Evolutionary conservation across 441 rosid genomes (phyloP), one percentile per base, ranked within the genome.

Genomic region (Eutrema salsugineum): DNA sequence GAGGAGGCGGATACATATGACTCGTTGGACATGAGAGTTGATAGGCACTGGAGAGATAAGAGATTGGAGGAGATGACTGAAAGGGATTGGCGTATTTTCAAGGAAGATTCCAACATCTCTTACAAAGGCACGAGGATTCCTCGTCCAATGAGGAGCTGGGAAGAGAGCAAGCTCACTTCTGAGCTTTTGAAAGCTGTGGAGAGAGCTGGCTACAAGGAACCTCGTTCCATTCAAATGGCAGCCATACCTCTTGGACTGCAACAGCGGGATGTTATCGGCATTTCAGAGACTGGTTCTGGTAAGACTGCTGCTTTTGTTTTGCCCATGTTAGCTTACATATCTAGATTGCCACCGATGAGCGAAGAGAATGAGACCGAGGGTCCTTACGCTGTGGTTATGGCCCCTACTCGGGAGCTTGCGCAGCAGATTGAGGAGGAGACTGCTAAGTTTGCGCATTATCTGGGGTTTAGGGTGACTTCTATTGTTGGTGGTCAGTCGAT

Each of bases 381-480:
- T 38, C 97, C 97, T 53, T 90, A 90, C 28, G 97, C 97, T 16
- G 96, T 94, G 50, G 97, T 94, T 22, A 85, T 94, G 97, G 97
- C 97, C 0, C 97, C 97, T 2, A 91, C 97, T 19, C 80, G 99
- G 11, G 99, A 94, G 70, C 86, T 90, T 27, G 98, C 99, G 0
- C 96, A 90, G 79, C 99, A 92, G 81, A 92, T 94, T 66, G 98
- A 94, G 85, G 96, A 94, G 49, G 99, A 92, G 68, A 94, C 98
- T n/a, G 81, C 90, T 32, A 91, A 91, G 79, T 88, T 94, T 79
- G 99, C 97, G 0, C 95, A 84, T 77, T 94, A 88, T 75, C 77
- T 92, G 77, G 99, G 94, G 14, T 83, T 94, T 54, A 91, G 86
- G 67, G 99, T 94, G 14, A 97, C 93, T 66, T 92, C 99, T 1